These are phyloP conservation scores for Candida alai DNA, from an alignment of 805 yeast species.

Conservation along the genomic window DNA sequence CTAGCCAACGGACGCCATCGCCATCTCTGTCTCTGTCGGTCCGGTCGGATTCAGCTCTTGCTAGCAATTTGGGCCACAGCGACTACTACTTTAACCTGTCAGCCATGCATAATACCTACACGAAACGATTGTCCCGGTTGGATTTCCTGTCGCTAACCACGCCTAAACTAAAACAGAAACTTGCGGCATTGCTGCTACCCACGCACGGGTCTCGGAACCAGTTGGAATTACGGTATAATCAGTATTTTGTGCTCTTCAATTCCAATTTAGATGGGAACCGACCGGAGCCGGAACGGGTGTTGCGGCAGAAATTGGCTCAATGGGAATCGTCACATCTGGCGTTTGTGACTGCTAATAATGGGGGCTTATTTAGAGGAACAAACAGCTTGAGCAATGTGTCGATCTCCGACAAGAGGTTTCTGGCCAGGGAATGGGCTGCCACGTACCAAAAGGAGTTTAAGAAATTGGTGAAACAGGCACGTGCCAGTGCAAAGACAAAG, in stretches of 20 bases:
- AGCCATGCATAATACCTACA: conserved; percentile 19
- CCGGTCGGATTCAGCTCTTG: no score
- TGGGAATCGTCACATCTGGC: conserved; percentile 60
- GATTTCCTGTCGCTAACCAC: conserved; percentile 60
- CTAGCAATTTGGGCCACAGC: conserved; percentile 17
- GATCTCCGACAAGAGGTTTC: conserved; percentile 46
- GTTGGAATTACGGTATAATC: conserved; percentile 68
- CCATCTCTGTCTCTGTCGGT: conserved; percentile 1
- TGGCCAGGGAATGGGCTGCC: conserved; percentile 40
- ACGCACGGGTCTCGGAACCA: conserved; percentile 59
- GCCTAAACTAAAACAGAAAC: conserved; percentile 56
- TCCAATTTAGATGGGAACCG: conserved; percentile 71
- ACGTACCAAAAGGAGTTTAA: conserved; percentile 38
- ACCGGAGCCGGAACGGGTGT: conserved; percentile 55
- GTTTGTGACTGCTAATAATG: conserved; percentile 20
- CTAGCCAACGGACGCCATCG: conserved; percentile 1
- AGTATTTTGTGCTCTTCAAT: conserved; percentile 74
- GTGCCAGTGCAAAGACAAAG: conserved; percentile 15
- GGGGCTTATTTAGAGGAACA: conserved; percentile 21
- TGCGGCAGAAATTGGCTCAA: conserved; percentile 53
- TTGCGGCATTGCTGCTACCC: conserved; percentile 52
- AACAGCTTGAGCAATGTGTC: conserved; percentile 21
- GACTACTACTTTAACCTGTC: conserved; percentile 30
- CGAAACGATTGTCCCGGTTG: conserved; percentile 53
- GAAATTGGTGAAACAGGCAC: conserved; percentile 36